Conservation (phyloP, 139 green algal species). For the Protoeuglena noctilucae region DNA sequence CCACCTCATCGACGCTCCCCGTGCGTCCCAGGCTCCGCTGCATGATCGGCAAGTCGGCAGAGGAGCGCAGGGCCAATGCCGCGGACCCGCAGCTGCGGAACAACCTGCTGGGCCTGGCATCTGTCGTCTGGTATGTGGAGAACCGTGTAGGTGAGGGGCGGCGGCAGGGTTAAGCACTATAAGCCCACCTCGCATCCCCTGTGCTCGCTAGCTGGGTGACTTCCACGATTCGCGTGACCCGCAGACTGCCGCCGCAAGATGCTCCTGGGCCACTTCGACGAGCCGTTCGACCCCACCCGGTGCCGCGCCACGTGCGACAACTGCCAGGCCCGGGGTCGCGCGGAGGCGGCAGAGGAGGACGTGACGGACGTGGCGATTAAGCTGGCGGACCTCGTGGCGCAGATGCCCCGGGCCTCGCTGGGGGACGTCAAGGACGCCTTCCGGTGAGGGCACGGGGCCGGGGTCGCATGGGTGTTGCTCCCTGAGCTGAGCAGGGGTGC, state of each 20-base stretch:
- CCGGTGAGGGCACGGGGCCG: background rate
- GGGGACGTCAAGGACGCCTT: background rate
- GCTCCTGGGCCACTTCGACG: conserved; percentile 70
- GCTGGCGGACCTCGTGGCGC: background rate
- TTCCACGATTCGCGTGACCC: background rate
- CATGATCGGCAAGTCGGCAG: conserved; percentile 48
- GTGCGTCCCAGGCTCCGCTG: conserved; percentile 38
- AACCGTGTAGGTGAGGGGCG: conserved; percentile 32
- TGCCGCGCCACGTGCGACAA: conserved; percentile 62
- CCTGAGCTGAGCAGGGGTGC: too few species aligned
- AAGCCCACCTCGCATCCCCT: background rate
- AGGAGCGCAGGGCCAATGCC: conserved; percentile 33
- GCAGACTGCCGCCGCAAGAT: conserved; percentile 57
- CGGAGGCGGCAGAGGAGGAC: background rate
- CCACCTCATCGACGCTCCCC: conserved; percentile 25
- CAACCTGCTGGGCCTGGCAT: conserved; percentile 64
- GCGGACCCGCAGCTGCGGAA: conserved; percentile 25
- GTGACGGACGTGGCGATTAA: background rate
- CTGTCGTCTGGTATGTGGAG: conserved; percentile 70
- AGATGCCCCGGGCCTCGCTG: background rate
- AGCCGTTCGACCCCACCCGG: conserved; percentile 35
- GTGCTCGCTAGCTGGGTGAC: background rate
- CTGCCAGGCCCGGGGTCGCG: conserved; percentile 18
- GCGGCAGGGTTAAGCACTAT: background rate
- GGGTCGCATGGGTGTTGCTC: too few species aligned